Conservation (phyloP, 73 alveolate species). For the Paramecium pentaurelia region DNA sequence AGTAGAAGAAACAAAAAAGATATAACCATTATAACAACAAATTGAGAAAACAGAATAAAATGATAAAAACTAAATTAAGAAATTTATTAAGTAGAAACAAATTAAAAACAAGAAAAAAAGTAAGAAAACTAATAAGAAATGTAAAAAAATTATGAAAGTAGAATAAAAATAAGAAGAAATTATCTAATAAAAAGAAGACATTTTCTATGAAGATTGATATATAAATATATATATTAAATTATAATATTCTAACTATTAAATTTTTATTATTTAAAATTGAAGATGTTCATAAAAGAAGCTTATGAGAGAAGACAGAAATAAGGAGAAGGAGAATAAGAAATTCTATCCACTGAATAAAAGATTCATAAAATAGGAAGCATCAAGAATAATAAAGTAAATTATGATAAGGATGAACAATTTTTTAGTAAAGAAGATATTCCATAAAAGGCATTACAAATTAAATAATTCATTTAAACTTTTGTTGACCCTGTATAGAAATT, state of each 20-base stretch:
- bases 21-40: not conserved
- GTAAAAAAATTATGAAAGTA: not conserved
- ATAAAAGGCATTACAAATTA: not conserved
- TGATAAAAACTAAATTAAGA: slow-evolving; percentile 13
- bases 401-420: slow-evolving; percentile 61
- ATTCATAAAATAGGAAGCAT: slow-evolving; percentile 56
- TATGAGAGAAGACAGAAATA: slow-evolving; percentile 50
- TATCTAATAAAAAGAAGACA: not conserved
- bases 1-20: not conserved
- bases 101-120: not conserved
- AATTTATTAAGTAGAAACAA: not conserved
- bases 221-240: not conserved
- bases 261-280: not conserved
- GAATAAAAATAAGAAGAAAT: not conserved
- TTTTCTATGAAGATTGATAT: not conserved
- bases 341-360: not conserved
- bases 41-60: not conserved
- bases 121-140: not conserved
- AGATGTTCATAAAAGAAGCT: slow-evolving; percentile 53
- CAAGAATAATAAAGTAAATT: slow-evolving; percentile 41
- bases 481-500: slow-evolving; percentile 28
- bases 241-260: not conserved
- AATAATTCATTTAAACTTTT: slow-evolving; percentile 1
- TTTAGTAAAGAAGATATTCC: slow-evolving; percentile 58
- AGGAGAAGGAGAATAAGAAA: not conserved